These are phyloP conservation scores for Clathrospora elynae DNA, from an alignment of 2,329 filamentous ascomycete species.

Conservation along the genomic window DNA sequence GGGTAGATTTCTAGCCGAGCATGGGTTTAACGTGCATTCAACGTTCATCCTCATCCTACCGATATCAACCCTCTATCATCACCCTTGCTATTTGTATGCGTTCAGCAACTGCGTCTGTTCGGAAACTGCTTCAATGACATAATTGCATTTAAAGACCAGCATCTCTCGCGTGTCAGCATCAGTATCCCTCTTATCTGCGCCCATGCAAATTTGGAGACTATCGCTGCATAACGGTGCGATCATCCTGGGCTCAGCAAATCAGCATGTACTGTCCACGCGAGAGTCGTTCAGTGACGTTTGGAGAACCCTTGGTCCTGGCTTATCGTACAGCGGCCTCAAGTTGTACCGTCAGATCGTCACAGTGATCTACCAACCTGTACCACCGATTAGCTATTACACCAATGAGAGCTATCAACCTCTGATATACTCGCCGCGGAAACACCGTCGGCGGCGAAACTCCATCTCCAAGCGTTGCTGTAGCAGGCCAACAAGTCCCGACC, in stretches of 20 bases:
- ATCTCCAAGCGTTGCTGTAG: constrained; percentile 1
- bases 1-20: constrained; percentile 14
- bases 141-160: constrained; percentile 7
- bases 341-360: constrained; percentile 5
- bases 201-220: not conserved
- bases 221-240: not conserved
- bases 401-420: constrained; percentile 4
- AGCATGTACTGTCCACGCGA: not conserved
- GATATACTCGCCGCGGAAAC: constrained; percentile 11
- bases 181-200: constrained; percentile 3
- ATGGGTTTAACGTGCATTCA: constrained; percentile 10
- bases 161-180: not conserved
- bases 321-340: constrained; percentile 7
- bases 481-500: not conserved
- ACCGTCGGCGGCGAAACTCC: constrained; percentile 1
- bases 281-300: not conserved
- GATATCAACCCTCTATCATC: too few relatives aligned
- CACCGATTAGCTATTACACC: constrained; percentile 5
- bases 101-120: constrained; percentile 7
- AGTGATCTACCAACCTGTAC: constrained; percentile 1
- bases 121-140: constrained; percentile 11
- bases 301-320: constrained; percentile 3
- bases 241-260: not conserved
- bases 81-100: too few relatives aligned
- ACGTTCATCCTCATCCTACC: not conserved